Evolutionary conservation across 1,284 basidiomycete genomes (phyloP), one percentile per base, ranked within the genome.

Genomic region (Tremellales sp.): DNA sequence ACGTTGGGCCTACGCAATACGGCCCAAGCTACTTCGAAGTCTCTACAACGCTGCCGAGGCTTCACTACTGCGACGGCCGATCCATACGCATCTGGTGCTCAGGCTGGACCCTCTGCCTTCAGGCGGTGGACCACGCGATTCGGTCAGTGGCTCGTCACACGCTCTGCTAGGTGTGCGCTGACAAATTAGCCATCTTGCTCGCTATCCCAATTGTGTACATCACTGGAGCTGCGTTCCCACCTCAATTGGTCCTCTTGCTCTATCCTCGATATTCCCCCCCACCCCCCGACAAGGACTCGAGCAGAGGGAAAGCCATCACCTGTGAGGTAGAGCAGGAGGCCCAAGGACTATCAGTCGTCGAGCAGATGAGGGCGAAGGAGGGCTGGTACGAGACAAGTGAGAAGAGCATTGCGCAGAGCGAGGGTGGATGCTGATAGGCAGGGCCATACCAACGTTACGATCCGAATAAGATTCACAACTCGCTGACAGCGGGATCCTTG

Each of bases 401-500:
- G 73, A 68, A 15, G 17, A 39, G 36, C 8, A 11, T 39, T 11
- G 36, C 8, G n/a, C n/a, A n/a, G 11, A 39, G 7, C 36, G 36
- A 39, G 2, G 36, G 15, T 36, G 26, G 19, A n/a, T 12, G 29
- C 11, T 33, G 52, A 61, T 21, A 49, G 51, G 85, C 80, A 31
- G 81, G 91, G 36, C 90, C 90, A 11, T 92, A 90, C 68, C 67
- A 77, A 23, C 75, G 78, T 21, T 79, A 65, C 59, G 66, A 84
- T 49, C 84, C 87, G 0, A 82, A 84, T 56, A 84, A 85, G 58
- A 75, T 82, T 23, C 77, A 84, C 27, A 70, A 97, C 72, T 86
- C 82, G 54, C 77, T 97, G 46, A 89, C 89, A 0, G 85, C 85
- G 1, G 92, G 90, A 10, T 81, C 89, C 1, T 79, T 97, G 21